These are phyloP conservation scores for Marasmius oreades DNA, from an alignment of 1,284 basidiomycete species.

Conservation along the genomic window DNA sequence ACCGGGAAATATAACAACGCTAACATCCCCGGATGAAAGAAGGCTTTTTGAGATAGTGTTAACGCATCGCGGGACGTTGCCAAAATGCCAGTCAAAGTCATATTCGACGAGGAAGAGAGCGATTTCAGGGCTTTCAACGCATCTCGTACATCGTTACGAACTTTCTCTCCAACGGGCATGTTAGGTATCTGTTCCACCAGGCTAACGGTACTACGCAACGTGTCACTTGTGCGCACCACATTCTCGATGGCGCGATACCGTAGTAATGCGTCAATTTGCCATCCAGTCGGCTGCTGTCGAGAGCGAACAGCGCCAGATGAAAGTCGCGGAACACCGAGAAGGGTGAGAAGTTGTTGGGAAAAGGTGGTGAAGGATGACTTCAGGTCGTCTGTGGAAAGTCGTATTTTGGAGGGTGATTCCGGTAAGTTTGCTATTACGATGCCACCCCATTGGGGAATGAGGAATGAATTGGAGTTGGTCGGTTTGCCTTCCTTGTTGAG, in stretches of 20 bases:
- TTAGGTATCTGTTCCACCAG: slow-evolving; percentile 83
- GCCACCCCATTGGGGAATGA: slow-evolving; percentile 95
- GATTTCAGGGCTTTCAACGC: slow-evolving; percentile 69
- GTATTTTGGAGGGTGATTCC: slow-evolving; percentile 23
- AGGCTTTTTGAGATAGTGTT: slow-evolving; percentile 80
- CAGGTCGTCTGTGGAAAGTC: slow-evolving; percentile 45
- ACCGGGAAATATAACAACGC: slow-evolving; percentile 95
- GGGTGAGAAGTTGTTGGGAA: slow-evolving; percentile 66
- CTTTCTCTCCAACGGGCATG: slow-evolving; percentile 83
- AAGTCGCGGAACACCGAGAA: slow-evolving; percentile 77
- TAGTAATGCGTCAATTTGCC: slow-evolving; percentile 79
- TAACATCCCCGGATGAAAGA: slow-evolving; percentile 97
- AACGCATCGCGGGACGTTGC: slow-evolving; percentile 65
- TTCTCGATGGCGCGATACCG: slow-evolving; percentile 75
- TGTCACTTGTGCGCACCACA: slow-evolving; percentile 63
- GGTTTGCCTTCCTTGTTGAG: slow-evolving; percentile 50
- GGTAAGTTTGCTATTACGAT: slow-evolving; percentile 78
- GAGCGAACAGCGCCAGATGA: slow-evolving; percentile 32
- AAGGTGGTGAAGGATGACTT: slow-evolving; percentile 68
- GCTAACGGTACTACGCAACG: slow-evolving; percentile 76
- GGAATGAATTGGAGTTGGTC: slow-evolving; percentile 65
- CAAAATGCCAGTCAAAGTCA: slow-evolving; percentile 43
- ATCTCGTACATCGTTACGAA: slow-evolving; percentile 67
- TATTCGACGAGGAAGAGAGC: background rate
- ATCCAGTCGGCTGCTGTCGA: slow-evolving; percentile 46